A percentile compares a stretch with the other conserved stretches of the same genome.
Conservation (phyloP, 495 filamentous ascomycete genomes). For the Hyaloscypha hepaticicola region DNA sequence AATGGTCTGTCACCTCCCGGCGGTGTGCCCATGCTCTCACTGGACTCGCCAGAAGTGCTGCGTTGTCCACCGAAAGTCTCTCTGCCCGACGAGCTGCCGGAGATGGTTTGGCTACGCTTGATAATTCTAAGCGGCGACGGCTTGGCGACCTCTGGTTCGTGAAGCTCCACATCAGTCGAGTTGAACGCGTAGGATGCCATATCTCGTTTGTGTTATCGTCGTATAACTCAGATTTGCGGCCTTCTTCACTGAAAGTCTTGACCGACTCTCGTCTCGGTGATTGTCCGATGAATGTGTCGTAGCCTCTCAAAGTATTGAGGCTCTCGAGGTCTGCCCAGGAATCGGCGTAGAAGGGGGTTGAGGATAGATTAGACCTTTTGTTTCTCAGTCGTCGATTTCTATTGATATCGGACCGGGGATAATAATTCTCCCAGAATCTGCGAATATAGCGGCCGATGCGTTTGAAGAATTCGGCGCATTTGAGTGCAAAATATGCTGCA, state of each 20-base stretch:
- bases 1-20: conserved; percentile 25
- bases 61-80: conserved; percentile 21
- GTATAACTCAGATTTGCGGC: neutral
- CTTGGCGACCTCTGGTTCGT: conserved; percentile 28
- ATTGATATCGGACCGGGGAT: conserved; percentile 6
- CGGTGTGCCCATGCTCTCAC: conserved; percentile 27
- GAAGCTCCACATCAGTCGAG: conserved; percentile 34
- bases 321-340: conserved; percentile 31
- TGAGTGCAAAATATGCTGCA: conserved; percentile 46
- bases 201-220: conserved; percentile 1
- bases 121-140: conserved; percentile 32
- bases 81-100: conserved; percentile 22
- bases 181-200: conserved; percentile 34
- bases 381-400: conserved; percentile 12
- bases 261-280: conserved; percentile 5
- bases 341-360: conserved; percentile 20
- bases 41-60: conserved; percentile 22
- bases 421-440: conserved; percentile 19
- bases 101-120: conserved; percentile 31
- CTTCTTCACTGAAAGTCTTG: neutral
- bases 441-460: neutral
- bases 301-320: conserved; percentile 14
- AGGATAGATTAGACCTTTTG: conserved; percentile 35
- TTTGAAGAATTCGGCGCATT: conserved; percentile 28
- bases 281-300: conserved; percentile 38